phyloP scores from a whole-genome alignment of 306 rosid genomes.

The Psophocarpus tetragonolobus region DNA sequence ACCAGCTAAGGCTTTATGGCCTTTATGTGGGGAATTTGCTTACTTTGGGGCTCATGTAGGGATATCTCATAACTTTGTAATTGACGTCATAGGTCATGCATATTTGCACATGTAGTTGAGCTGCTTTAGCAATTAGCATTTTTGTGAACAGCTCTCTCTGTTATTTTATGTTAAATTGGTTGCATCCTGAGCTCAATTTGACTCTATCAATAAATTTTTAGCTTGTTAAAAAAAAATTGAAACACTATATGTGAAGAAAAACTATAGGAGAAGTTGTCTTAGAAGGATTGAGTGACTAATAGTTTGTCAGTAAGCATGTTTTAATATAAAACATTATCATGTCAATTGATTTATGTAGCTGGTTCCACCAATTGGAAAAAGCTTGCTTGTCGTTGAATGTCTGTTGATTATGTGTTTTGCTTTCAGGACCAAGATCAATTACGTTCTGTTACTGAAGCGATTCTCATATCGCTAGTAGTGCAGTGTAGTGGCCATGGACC shows the following conservation, averaged over 20 bases:
- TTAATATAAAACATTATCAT: background rate
- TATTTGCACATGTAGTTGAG: too few species aligned
- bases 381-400: background rate
- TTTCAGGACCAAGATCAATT: constrained; percentile 93
- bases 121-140: too few species aligned
- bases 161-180: too few species aligned
- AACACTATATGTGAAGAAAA: background rate
- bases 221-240: too few species aligned
- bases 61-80: too few species aligned
- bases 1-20: too few species aligned
- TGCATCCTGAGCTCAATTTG: too few species aligned
- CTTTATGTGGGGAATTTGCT: too few species aligned
- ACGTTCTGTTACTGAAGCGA: constrained; percentile 78
- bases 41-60: too few species aligned
- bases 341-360: background rate
- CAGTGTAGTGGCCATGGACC: constrained; percentile 93
- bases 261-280: background rate
- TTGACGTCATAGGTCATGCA: too few species aligned
- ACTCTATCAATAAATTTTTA: too few species aligned
- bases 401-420: constrained; percentile 17
- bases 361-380: background rate
- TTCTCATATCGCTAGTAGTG: constrained; percentile 77
- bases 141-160: too few species aligned
- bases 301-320: background rate
- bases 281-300: background rate